Evolutionary conservation across 192 early-diverging fungal genomes (phyloP).

Genomic region (Cladochytrium replicatum): DNA sequence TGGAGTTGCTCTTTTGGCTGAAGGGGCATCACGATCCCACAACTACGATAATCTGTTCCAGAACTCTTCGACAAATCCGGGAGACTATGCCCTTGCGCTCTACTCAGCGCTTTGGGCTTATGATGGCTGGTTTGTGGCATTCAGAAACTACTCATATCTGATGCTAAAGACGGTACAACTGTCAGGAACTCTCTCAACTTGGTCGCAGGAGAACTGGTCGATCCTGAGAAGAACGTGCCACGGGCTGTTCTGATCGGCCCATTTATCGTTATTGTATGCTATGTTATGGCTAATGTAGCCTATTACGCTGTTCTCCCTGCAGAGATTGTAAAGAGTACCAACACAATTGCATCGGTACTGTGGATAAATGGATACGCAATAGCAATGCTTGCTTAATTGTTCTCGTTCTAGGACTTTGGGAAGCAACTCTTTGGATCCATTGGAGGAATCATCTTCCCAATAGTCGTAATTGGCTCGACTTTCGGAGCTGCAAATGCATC

Average conservation of each 20-base stretch:
- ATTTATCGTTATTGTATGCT: conserved; percentile 28
- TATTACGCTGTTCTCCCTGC: conserved; percentile 34
- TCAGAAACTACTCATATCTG: not conserved
- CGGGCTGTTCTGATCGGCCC: conserved; percentile 27
- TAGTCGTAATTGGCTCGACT: conserved; percentile 61
- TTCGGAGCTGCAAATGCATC: conserved; percentile 71
- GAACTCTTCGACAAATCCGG: conserved; percentile 40
- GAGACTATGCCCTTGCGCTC: conserved; percentile 64
- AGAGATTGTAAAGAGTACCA: not conserved
- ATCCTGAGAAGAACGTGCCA: conserved; percentile 34
- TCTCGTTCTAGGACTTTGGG: conserved; percentile 53
- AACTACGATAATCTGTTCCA: conserved; percentile 54
- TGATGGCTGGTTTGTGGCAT: conserved; percentile 31
- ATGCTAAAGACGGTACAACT: not conserved
- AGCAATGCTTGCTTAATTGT: not conserved
- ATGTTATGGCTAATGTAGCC: conserved; percentile 34
- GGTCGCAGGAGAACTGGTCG: conserved; percentile 38
- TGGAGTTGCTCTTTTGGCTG: conserved; percentile 20
- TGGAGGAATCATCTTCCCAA: conserved; percentile 58
- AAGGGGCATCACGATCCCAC: conserved; percentile 37
- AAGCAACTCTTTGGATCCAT: conserved; percentile 54
- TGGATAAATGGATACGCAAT: not conserved
- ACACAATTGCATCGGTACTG: not conserved
- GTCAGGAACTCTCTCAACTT: conserved; percentile 40
- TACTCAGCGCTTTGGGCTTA: conserved; percentile 53